These are phyloP conservation scores for Sesbania bispinosa DNA, from an alignment of 306 rosid genomes.

Conservation along the genomic window DNA sequence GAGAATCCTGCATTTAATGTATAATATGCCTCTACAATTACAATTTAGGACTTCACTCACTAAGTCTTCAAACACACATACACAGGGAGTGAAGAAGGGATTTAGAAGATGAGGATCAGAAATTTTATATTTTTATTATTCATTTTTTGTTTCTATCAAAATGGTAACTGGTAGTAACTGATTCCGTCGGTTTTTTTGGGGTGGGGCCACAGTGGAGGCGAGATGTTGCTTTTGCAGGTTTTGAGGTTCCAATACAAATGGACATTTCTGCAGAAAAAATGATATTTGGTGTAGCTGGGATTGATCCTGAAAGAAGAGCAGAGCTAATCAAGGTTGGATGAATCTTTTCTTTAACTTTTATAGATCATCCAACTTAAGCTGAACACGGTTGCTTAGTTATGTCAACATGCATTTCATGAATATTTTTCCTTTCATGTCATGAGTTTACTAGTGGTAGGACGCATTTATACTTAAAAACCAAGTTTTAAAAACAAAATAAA, in stretches of 20 bases:
- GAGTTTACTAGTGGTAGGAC: too few relatives aligned
- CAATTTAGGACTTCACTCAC: too few relatives aligned
- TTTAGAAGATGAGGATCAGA: not conserved
- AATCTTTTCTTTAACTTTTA: not conserved
- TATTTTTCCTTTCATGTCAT: not conserved
- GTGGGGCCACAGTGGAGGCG: conserved; percentile 68
- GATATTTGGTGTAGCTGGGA: conserved; percentile 73
- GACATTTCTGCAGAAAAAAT: conserved; percentile 86
- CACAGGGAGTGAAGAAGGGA: too few relatives aligned
- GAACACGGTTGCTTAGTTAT: too few relatives aligned
- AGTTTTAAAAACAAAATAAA: too few relatives aligned
- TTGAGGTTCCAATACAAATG: conserved; percentile 87
- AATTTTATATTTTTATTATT: not conserved
- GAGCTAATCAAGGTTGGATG: conserved; percentile 73
- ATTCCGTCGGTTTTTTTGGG: not conserved
- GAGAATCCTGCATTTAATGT: too few relatives aligned
- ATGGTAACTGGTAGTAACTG: not conserved
- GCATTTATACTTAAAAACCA: too few relatives aligned
- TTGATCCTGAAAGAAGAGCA: conserved; percentile 71
- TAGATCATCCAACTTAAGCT: too few relatives aligned
- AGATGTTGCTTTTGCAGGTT: conserved; percentile 95
- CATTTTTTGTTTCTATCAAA: not conserved
- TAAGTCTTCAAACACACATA: too few relatives aligned
- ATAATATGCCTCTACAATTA: too few relatives aligned
- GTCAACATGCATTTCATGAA: too few relatives aligned